phyloP scores from a whole-genome alignment of 139 green algal species.

The Auxenochlorella pyrenoidosa region DNA sequence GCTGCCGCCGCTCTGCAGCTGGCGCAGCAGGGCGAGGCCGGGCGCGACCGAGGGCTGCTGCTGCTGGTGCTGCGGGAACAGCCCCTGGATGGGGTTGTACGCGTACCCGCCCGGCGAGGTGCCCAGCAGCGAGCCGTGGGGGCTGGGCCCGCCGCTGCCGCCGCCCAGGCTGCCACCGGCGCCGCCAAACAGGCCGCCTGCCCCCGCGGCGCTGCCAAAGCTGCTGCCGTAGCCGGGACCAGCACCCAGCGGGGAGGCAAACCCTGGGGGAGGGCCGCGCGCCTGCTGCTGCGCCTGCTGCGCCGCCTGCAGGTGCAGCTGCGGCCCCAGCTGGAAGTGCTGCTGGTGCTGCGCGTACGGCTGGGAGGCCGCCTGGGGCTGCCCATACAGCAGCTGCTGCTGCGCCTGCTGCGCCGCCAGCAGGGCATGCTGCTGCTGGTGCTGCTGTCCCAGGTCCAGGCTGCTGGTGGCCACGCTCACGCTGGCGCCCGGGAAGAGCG shows the following conservation, averaged over 20 bases:
- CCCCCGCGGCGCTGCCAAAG: neutral
- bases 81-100: conserved; percentile 22
- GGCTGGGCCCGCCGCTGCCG: neutral
- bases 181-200: neutral
- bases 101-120: neutral
- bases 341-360: neutral
- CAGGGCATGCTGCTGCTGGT: neutral
- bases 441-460: neutral
- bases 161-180: neutral
- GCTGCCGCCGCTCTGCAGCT: conserved; percentile 39
- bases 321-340: neutral
- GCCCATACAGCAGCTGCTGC: neutral
- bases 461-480: conserved; percentile 39
- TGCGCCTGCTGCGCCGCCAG: neutral
- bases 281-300: neutral
- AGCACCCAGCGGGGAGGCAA: neutral
- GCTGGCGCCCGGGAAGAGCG: conserved; percentile 37
- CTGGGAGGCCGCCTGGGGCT: conserved; percentile 6
- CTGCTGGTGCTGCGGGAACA: neutral
- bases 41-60: neutral
- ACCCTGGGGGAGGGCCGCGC: neutral
- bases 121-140: neutral
- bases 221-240: neutral
- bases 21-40: conserved; percentile 48
- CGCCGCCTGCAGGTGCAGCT: too few species aligned